Conservation (phyloP, 768 basidiomycete genomes). For the Boletus sp. region DNA sequence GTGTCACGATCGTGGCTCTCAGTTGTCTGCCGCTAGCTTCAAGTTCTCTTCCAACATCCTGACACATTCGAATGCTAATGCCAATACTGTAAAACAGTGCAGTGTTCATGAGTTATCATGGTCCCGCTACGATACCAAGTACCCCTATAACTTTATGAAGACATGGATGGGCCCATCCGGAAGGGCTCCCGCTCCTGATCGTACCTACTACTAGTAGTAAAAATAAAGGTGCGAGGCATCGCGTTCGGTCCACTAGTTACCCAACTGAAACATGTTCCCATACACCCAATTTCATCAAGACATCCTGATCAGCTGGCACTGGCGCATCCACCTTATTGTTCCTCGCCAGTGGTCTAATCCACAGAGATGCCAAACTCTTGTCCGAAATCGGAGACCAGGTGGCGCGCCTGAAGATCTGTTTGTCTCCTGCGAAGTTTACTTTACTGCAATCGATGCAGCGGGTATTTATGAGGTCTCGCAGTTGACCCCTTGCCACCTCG, state of each 20-base stretch:
- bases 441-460: slow-evolving; percentile 27
- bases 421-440: slow-evolving; percentile 2
- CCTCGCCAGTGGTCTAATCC: not conserved
- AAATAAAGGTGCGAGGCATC: not conserved
- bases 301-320: slow-evolving; percentile 2
- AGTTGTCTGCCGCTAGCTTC: too few relatives aligned
- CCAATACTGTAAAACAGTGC: too few relatives aligned
- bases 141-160: too few relatives aligned
- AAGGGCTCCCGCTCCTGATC: not conserved
- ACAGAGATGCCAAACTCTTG: not conserved
- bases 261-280: slow-evolving; percentile 17
- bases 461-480: slow-evolving; percentile 17
- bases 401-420: slow-evolving; percentile 12
- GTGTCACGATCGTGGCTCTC: too few relatives aligned
- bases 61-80: too few relatives aligned
- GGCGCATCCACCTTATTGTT: not conserved
- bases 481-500: slow-evolving; percentile 1
- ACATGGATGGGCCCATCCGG: not conserved
- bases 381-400: not conserved
- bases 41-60: too few relatives aligned
- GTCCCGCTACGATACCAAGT: not conserved
- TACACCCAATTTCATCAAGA: slow-evolving; percentile 22
- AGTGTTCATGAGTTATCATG: not conserved
- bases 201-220: not conserved
- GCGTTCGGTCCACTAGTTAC: not conserved